A percentile compares a stretch with the other conserved stretches of the same genome.
These are phyloP conservation scores for Aleurites moluccanus DNA, from an alignment of 441 rosid species.

Conservation along the genomic window DNA sequence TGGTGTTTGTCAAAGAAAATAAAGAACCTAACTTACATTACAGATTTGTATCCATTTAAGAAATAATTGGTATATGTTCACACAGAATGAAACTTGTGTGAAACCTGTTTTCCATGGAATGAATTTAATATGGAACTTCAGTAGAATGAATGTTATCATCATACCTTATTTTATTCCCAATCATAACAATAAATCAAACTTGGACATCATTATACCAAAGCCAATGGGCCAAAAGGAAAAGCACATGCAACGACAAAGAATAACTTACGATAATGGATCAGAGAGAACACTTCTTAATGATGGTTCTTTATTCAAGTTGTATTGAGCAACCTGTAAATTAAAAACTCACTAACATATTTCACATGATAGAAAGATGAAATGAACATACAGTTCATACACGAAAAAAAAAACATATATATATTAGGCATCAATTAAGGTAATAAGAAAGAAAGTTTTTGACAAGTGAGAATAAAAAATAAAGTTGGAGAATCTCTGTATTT, in stretches of 20 bases:
- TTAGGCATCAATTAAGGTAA: slow-evolving; percentile 3
- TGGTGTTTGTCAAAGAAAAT: background rate
- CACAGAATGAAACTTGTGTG: background rate
- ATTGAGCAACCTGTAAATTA: slow-evolving; percentile 60
- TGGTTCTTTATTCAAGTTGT: slow-evolving; percentile 64
- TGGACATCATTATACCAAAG: background rate
- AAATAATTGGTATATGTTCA: background rate
- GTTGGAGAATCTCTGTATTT: background rate
- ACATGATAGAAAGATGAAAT: slow-evolving; percentile 19
- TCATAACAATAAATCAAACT: background rate
- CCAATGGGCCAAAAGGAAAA: slow-evolving; percentile 10
- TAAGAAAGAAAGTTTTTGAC: background rate
- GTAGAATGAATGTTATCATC: background rate
- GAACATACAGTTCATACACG: background rate
- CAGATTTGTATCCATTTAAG: background rate
- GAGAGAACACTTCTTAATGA: slow-evolving; percentile 94
- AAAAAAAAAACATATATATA: no score
- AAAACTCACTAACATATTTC: slow-evolving; percentile 32
- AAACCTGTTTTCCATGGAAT: background rate
- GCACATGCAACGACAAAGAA: slow-evolving; percentile 26
- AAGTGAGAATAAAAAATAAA: background rate
- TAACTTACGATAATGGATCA: slow-evolving; percentile 92
- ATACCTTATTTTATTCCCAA: background rate
- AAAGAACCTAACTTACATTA: background rate
- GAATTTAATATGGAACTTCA: background rate